phyloP scores from a whole-genome alignment of 2,329 filamentous ascomycete species.

The Onygenales sp. region DNA sequence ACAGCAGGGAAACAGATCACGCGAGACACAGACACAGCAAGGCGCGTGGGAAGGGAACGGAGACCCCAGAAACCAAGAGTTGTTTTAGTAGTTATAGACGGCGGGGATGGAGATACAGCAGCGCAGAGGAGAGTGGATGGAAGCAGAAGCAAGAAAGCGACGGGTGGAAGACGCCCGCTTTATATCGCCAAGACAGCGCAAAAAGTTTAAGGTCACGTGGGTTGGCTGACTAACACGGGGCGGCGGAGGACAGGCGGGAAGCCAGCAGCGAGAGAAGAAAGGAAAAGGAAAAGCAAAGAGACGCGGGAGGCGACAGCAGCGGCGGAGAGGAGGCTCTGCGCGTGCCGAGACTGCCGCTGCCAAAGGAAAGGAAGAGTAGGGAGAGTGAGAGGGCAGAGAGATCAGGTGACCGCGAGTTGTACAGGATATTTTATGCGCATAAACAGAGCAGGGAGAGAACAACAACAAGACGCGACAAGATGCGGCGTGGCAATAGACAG shows the following conservation, averaged over 20 bases:
- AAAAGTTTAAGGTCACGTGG: conserved; percentile 26
- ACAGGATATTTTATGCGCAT: not conserved
- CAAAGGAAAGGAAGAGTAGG: not conserved
- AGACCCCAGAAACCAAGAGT: too few species aligned
- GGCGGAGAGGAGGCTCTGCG: not conserved
- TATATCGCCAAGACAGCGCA: conserved; percentile 35
- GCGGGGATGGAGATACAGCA: not conserved
- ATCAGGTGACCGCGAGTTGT: not conserved
- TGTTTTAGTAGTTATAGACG: not conserved
- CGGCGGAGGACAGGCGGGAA: conserved; percentile 9
- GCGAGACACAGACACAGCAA: too few species aligned
- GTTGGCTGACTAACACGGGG: conserved; percentile 16
- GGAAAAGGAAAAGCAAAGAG: not conserved
- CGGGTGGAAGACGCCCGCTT: conserved; percentile 23
- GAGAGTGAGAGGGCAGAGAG: not conserved
- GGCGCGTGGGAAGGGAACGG: too few species aligned
- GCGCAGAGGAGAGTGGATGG: conserved; percentile 8
- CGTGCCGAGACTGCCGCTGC: not conserved
- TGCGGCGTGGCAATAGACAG: not conserved
- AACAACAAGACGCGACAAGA: not conserved
- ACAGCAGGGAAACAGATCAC: too few species aligned
- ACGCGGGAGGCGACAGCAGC: conserved; percentile 12
- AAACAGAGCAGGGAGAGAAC: not conserved
- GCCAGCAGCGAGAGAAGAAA: conserved; percentile 10
- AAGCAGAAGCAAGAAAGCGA: conserved; percentile 22